Evolutionary conservation across 345 rosid species (phyloP).

Genomic region (Isatis tinctoria): DNA sequence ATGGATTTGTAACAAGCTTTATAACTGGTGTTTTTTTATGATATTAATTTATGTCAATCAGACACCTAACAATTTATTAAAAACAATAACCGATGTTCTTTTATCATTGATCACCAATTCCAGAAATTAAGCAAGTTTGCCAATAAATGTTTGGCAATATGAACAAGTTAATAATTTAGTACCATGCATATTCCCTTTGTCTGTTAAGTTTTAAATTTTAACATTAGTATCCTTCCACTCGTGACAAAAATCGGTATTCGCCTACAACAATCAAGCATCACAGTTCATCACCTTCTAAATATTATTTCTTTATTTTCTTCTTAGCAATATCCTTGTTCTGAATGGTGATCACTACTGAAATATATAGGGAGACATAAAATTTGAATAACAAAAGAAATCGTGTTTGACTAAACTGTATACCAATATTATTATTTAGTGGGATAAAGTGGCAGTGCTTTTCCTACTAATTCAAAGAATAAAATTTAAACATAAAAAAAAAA

Average conservation of each 20-base stretch:
- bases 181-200: neutral
- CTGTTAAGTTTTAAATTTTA: neutral
- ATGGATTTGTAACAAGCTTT: neutral
- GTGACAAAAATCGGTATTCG: neutral
- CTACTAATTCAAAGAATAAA: neutral
- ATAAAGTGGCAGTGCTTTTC: neutral
- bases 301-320: neutral
- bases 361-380: neutral
- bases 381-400: neutral
- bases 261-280: neutral
- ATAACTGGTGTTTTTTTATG: neutral
- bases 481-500: neutral
- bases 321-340: neutral
- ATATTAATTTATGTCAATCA: neutral
- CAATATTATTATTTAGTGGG: neutral
- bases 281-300: neutral
- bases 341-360: neutral
- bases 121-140: conserved; percentile 17
- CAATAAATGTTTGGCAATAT: neutral
- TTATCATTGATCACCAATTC: conserved; percentile 1
- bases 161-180: neutral
- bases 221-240: neutral
- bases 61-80: neutral
- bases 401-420: neutral
- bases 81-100: neutral